Percentiles rank a stretch among this genome's conserved stretches.
phyloP scores from a whole-genome alignment of 2,329 filamentous ascomycete species.

The Botrytis sinoallii region DNA sequence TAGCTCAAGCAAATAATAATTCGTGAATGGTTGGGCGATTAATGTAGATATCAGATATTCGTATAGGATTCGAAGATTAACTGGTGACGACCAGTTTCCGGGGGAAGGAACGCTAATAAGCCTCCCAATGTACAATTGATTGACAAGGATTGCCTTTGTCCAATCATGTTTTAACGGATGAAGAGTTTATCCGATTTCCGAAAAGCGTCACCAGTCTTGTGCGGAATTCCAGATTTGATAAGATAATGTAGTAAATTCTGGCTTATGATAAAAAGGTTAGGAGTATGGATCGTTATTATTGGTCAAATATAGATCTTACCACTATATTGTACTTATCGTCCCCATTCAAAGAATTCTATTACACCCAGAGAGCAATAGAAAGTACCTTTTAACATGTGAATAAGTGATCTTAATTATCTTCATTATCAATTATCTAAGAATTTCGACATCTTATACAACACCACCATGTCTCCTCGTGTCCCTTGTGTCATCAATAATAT shows the following conservation, averaged over 20 bases:
- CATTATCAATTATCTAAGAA: neutral
- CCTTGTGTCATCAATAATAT: neutral
- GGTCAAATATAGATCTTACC: neutral
- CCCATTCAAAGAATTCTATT: neutral
- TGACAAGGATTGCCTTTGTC: neutral
- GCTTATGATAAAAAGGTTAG: neutral
- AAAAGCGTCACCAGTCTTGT: neutral
- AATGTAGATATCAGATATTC: slow-evolving; percentile 4
- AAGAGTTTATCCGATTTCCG: neutral
- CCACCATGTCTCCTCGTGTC: neutral
- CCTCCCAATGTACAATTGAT: slow-evolving; percentile 9
- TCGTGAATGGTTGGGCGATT: neutral
- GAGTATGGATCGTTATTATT: neutral
- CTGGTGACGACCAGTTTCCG: slow-evolving; percentile 14
- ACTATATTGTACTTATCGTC: neutral
- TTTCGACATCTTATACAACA: neutral
- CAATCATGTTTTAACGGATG: neutral
- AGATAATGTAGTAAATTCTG: neutral
- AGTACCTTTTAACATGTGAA: neutral
- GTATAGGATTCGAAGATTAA: neutral
- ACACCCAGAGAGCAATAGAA: neutral
- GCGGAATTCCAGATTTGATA: neutral
- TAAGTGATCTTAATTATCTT: neutral
- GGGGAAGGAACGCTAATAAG: slow-evolving; percentile 20
- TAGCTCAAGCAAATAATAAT: slow-evolving; percentile 26